Conservation (phyloP, 345 rosid genomes). For the Rhizophora apiculata region DNA sequence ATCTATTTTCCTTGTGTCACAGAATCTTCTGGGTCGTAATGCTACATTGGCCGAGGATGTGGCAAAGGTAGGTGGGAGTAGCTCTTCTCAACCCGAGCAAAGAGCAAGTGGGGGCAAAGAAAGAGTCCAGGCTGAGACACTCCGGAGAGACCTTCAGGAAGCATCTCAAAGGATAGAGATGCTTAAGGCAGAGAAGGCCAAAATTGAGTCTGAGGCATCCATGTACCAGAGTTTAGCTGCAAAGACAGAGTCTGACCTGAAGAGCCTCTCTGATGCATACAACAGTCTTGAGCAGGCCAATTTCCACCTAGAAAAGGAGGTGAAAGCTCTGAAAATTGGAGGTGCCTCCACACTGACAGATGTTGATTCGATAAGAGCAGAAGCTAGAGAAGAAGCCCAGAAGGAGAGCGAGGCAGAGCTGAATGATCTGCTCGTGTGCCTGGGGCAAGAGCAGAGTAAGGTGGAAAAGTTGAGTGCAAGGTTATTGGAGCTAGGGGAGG, state of each 20-base stretch:
- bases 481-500: constrained; percentile 80
- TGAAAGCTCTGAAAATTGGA: constrained; percentile 64
- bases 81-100: constrained; percentile 50
- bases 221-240: constrained; percentile 63
- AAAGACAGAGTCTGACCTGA: constrained; percentile 80
- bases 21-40: constrained; percentile 87
- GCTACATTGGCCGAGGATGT: constrained; percentile 82
- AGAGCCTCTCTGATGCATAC: constrained; percentile 85
- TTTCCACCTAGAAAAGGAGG: constrained; percentile 72
- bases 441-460: constrained; percentile 95
- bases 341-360: constrained; percentile 43
- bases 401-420: constrained; percentile 92
- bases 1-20: not conserved
- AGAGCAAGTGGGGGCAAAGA: constrained; percentile 50
- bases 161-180: constrained; percentile 68
- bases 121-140: constrained; percentile 66
- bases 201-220: constrained; percentile 65
- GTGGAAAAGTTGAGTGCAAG: constrained; percentile 78
- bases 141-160: constrained; percentile 80
- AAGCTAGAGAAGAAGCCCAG: constrained; percentile 92
- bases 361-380: constrained; percentile 64
- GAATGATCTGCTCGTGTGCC: constrained; percentile 92
- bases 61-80: constrained; percentile 60
- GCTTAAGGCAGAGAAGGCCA: constrained; percentile 62
- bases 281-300: constrained; percentile 82